Evolutionary conservation across 495 filamentous ascomycete genomes (phyloP), one percentile per base, ranked within the genome.

Genomic region (Tuber umbilicatum): DNA sequence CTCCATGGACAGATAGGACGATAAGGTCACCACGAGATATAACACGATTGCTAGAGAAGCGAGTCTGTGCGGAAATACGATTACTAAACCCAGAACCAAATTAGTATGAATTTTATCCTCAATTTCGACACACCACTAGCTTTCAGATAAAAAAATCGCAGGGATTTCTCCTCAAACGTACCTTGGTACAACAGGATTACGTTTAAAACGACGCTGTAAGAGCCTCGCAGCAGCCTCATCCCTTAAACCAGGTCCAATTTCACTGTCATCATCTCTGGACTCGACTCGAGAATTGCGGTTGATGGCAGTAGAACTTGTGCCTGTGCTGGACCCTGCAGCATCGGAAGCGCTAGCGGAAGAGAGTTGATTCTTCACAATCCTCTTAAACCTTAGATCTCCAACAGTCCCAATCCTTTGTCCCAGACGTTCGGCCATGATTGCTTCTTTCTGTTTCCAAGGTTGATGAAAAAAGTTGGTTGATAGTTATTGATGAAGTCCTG

Each of bases 21-120:
- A 45, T 39, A 10, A 35, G 39, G 50, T 42, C 31, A 47, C 71
- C n/a, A 75, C 60, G 47, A 2, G 40, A 67, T 73, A 64, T 64
- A 73, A 40, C 43, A 35, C 50, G 74, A 39, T 31, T n/a, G 35
- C 55, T 39, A 31, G 73, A 73, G 50, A 42, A 31, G 45, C 17
- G 72, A 27, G 35, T 47, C 4, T 43, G 35, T 43, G 43, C 43
- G 27, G 39, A 21, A 7, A 40, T 9, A 72, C 74, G 73, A 43
- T 47, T 50, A 35, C 70, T 67, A 43, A 64, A 73, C 9, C 37
- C 35, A 47, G 10, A 27, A 60, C 47, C 38, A 38, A 74, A 64
- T 39, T 40, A 67, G 47, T 31, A 38, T 50, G 10, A n/a, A 37
- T 21, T n/a, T 41, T 21, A 19, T 38, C 35, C 35, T 35, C 12